Evolutionary conservation across 345 rosid species (phyloP), one percentile per base, ranked within the genome.

Genomic region (Mercurialis annua): DNA sequence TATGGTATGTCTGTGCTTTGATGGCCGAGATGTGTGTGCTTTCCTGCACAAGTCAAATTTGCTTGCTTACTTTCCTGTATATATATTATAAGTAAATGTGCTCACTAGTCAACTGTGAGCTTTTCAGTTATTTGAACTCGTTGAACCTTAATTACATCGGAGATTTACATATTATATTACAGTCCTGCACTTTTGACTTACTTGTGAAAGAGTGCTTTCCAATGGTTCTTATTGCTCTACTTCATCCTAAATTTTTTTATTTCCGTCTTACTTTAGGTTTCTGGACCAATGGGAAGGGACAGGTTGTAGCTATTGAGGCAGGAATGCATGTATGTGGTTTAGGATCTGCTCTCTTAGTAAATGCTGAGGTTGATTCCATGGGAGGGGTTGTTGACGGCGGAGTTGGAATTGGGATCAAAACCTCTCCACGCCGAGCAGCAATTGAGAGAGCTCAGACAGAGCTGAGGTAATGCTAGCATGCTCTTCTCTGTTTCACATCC

Each of bases 301-400:
- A 50, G 46, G 29, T 61, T 66, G 52, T 76, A 76, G 68, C 21
- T 23, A 54, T 20, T 51, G 36, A 66, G 58, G 51, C 31, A 43
- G 84, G 83, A 83, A 91, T 88, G 96, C 87, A 85, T 88, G 97
- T 85, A 83, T 78, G 85, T 77, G 80, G 84, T 69, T 79, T 84
- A 64, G 85, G 77, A 72, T 76, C 81, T 81, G 77, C 70, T 76
- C 71, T 76, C 78, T 75, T 85, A 73, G 89, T 92, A 92, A 86
- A 90, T 92, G 97, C 99, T 82, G 99, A 95, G 83, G 90, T 87
- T 83, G 98, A 90, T 84, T 92, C 96, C 86, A 95, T 95, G 99
- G 98, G 98, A 79, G 99, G 98, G 81, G 88, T 88, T 88, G 88
- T 90, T 59, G 96, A 95, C 66, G 85, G 96, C 49, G 93, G 97